These are phyloP conservation scores for Myxozyma kluyveri DNA, from an alignment of 805 yeast species.

Conservation along the genomic window DNA sequence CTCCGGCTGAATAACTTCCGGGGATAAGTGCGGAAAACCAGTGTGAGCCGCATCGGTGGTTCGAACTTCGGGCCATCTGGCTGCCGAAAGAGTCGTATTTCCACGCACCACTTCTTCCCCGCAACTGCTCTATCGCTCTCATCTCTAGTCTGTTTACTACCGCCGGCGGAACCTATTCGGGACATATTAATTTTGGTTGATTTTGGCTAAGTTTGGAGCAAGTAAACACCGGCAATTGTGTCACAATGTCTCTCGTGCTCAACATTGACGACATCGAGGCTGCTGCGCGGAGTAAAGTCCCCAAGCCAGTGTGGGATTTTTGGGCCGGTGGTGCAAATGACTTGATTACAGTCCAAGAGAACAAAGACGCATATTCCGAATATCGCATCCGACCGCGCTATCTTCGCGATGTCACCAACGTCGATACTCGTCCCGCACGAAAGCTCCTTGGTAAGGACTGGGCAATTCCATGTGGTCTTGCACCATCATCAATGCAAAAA, in stretches of 20 bases:
- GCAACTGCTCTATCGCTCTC: no score
- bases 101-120: no score
- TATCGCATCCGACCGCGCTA: constrained; percentile 72
- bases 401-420: constrained; percentile 61
- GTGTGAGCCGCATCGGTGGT: no score
- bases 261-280: constrained; percentile 27
- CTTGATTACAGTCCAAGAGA: constrained; percentile 58
- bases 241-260: constrained; percentile 11
- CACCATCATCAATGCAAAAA: constrained; percentile 37
- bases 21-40: no score
- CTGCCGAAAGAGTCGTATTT: no score
- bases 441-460: constrained; percentile 30
- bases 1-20: no score
- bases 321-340: constrained; percentile 33
- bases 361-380: constrained; percentile 70
- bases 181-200: no score
- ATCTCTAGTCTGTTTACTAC: no score
- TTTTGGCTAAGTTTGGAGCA: no score
- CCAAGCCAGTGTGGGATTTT: constrained; percentile 27
- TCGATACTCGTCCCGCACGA: constrained; percentile 53
- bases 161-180: no score
- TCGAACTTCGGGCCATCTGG: no score
- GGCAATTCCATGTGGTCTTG: constrained; percentile 35
- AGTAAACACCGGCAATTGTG: not conserved
- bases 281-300: constrained; percentile 14